A percentile compares a stretch with the other conserved stretches of the same genome.
Conservation (phyloP, 2,329 filamentous ascomycete species). For the Epichloe coenophiala region DNA sequence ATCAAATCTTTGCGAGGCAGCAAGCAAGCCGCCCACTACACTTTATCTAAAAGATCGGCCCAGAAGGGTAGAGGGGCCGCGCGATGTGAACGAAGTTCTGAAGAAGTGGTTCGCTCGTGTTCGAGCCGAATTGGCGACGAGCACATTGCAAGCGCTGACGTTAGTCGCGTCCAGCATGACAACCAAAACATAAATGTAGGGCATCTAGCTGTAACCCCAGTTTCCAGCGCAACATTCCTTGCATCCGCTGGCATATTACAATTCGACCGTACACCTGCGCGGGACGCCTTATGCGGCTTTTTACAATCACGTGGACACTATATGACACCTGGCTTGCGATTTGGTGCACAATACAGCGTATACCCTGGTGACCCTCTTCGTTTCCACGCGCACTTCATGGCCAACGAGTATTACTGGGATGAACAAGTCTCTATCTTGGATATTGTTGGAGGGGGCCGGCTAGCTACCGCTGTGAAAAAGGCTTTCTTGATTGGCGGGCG, state of each 20-base stretch:
- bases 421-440: constrained; percentile 75
- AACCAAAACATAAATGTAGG: neutral
- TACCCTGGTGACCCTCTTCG: constrained; percentile 91
- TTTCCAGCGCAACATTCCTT: constrained; percentile 20
- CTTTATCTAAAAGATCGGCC: constrained; percentile 25
- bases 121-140: neutral
- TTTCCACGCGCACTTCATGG: constrained; percentile 91
- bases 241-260: constrained; percentile 6
- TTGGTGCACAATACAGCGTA: constrained; percentile 86
- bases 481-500: constrained; percentile 75
- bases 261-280: constrained; percentile 8
- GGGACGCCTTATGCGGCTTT: constrained; percentile 55
- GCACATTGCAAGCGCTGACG: neutral
- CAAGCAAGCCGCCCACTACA: constrained; percentile 27
- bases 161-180: neutral
- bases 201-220: constrained; percentile 16
- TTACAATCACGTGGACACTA: constrained; percentile 72
- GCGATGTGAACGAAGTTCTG: constrained; percentile 5
- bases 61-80: constrained; percentile 18
- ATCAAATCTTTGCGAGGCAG: constrained; percentile 39
- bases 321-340: constrained; percentile 81
- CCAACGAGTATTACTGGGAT: constrained; percentile 74
- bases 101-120: neutral
- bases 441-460: constrained; percentile 75
- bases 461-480: constrained; percentile 95